Evolutionary conservation across 768 basidiomycete species (phyloP).

Genomic region (Lactifluus subvellereus): DNA sequence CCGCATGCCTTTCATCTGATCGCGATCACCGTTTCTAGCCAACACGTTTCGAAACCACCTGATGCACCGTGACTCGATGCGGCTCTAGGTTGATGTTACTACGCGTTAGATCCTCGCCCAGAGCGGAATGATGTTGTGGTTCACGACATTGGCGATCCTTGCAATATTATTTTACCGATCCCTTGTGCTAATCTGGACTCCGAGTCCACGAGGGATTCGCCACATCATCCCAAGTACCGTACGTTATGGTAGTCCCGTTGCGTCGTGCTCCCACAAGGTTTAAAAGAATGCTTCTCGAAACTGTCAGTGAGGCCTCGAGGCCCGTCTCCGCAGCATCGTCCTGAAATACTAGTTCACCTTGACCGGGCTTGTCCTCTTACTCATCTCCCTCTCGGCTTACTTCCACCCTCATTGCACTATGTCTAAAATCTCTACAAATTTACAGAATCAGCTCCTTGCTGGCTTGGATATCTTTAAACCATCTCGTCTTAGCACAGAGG

Average conservation of each 20-base stretch:
- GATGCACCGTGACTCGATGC: background rate
- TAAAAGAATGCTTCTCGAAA: background rate
- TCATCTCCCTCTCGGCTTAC: background rate
- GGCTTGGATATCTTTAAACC: slow-evolving; percentile 7
- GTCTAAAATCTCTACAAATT: background rate
- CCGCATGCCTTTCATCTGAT: background rate
- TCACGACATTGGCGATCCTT: background rate
- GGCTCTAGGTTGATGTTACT: background rate
- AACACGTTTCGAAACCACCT: background rate
- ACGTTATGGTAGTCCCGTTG: slow-evolving; percentile 8
- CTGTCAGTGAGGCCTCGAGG: background rate
- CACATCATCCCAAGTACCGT: background rate
- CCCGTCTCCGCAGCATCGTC: slow-evolving; percentile 5
- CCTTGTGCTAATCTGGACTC: too few species aligned
- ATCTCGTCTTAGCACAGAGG: background rate
- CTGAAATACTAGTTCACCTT: background rate
- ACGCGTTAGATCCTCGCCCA: background rate
- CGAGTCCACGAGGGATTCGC: background rate
- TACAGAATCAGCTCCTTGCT: slow-evolving; percentile 3
- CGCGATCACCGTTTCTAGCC: too few species aligned
- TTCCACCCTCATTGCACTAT: background rate
- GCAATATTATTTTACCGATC: too few species aligned
- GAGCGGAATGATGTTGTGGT: background rate
- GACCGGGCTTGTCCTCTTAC: background rate
- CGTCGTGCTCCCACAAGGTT: background rate